These are phyloP conservation scores for Thielaviopsis euricoi DNA, from an alignment of 2,329 filamentous ascomycete species.

Conservation along the genomic window DNA sequence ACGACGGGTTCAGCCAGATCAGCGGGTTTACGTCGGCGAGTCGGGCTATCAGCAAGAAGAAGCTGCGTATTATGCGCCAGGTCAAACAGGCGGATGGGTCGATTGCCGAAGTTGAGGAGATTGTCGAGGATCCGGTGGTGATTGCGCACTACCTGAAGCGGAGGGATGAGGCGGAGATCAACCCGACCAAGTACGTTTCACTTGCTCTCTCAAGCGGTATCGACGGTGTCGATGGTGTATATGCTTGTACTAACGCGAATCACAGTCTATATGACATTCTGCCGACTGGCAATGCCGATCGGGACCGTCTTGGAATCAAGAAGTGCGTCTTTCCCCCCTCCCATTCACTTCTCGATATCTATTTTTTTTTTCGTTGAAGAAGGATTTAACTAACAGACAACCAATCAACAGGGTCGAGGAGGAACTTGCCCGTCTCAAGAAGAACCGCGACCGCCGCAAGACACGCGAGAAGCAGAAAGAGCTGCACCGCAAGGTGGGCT, in stretches of 20 bases:
- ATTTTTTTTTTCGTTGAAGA: not conserved
- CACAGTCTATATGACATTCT: constrained; percentile 32
- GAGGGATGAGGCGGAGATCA: constrained; percentile 52
- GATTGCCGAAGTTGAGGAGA: constrained; percentile 46
- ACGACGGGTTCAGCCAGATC: constrained; percentile 69
- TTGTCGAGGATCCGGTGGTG: constrained; percentile 66
- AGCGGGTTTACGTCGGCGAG: constrained; percentile 50
- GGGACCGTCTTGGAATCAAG: constrained; percentile 32
- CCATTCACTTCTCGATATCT: not conserved
- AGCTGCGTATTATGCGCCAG: constrained; percentile 56
- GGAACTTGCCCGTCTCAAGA: constrained; percentile 70
- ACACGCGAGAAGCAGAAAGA: constrained; percentile 83
- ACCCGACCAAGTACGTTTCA: constrained; percentile 51
- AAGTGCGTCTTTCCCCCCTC: constrained; percentile 15
- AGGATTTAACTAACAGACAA: not conserved
- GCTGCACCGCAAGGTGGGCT: constrained; percentile 24
- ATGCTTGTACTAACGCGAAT: constrained; percentile 15
- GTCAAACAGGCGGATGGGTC: constrained; percentile 28
- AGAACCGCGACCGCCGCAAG: constrained; percentile 80
- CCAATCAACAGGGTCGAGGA: constrained; percentile 32
- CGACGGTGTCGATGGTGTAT: constrained; percentile 23
- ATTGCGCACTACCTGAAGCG: constrained; percentile 78
- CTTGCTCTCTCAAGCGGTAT: no score
- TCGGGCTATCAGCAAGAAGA: constrained; percentile 45
- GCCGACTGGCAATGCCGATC: constrained; percentile 33